Evolutionary conservation across 1,284 basidiomycete species (phyloP), one percentile per base, ranked within the genome.

Genomic region (Pseudozyma flocculosa): DNA sequence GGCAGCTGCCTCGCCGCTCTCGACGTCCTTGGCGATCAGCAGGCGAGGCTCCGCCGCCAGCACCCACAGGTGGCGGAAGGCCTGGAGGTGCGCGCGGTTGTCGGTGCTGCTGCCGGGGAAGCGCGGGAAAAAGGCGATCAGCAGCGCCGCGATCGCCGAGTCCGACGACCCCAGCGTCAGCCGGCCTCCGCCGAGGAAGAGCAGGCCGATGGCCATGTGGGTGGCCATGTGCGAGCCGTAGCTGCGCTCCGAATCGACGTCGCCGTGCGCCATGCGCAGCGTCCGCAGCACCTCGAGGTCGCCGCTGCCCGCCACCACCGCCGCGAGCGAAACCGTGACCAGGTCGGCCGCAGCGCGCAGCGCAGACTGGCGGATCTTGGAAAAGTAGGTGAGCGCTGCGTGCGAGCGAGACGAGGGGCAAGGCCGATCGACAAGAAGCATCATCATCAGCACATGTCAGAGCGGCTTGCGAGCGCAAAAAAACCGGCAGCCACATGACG

Each of bases 301-400:
- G 13, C 95, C 95, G 0, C 92, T 95, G 2, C 95, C 95, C 0
- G 92, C 90, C 88, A 97, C 92, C 45, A 97, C 88, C 82, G 94
- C 88, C 63, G 87, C 87, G 24, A 95, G 80, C 3, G 92, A 84
- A 36, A 96, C 82, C 0, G 90, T 88, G 53, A 95, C 87, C 24
- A 93, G 82, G 72, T 90, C 93, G 40, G 95, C 82, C 2, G 90
- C 90, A 69, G 93, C 89, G 18, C 91, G 84, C n/a, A 93, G 84
- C 1, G 91, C 89, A 87, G 76, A 94, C 88, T 58, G 59, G 1
- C 62, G 62, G 43, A 78, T 68, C 51, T 60, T 58, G 34, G 48
- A 43, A 51, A 65, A 68, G 47, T 65, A 70, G 13, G 63, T 54
- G 7, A 54, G 50, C 10, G 54, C 53, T 37, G 47, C 39, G n/a